These are phyloP conservation scores for Aaosphaeria pasadenensis DNA, from an alignment of 2,329 filamentous ascomycete species.

Conservation along the genomic window DNA sequence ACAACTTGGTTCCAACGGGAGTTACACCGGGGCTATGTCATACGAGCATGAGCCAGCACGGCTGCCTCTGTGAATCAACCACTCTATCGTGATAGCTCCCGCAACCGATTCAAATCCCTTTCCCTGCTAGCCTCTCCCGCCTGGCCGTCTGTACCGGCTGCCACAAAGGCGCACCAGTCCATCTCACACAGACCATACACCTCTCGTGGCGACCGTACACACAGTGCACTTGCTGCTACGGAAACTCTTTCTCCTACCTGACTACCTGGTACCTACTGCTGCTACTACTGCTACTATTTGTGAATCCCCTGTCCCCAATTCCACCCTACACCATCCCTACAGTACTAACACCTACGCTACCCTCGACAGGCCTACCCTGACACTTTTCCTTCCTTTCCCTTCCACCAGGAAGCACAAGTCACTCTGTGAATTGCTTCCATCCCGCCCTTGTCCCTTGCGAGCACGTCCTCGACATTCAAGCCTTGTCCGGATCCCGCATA, in stretches of 20 bases:
- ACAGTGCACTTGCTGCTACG: too few relatives aligned
- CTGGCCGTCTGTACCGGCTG: slow-evolving; percentile 30
- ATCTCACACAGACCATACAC: slow-evolving; percentile 17
- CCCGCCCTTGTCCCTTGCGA: slow-evolving; percentile 24
- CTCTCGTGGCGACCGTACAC: slow-evolving; percentile 23
- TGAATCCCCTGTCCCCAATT: slow-evolving; percentile 12
- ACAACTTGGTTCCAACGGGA: slow-evolving; percentile 29
- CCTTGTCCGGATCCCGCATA: slow-evolving; percentile 38
- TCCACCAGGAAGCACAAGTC: slow-evolving; percentile 35
- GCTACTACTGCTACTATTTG: slow-evolving; percentile 26
- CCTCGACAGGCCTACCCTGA: slow-evolving; percentile 13
- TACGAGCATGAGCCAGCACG: slow-evolving; percentile 31
- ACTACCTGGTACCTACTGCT: too few relatives aligned
- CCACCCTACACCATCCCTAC: slow-evolving; percentile 11
- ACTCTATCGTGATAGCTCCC: slow-evolving; percentile 37
- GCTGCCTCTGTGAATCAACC: slow-evolving; percentile 32
- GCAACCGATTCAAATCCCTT: slow-evolving; percentile 24
- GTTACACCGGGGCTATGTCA: slow-evolving; percentile 40
- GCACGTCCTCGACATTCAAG: slow-evolving; percentile 27
- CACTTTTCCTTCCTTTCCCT: slow-evolving; percentile 23
- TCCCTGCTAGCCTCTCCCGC: slow-evolving; percentile 37
- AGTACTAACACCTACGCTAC: not conserved
- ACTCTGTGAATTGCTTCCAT: slow-evolving; percentile 32
- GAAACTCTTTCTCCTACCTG: too few relatives aligned
- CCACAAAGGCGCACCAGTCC: slow-evolving; percentile 17